Conservation (phyloP, 2,329 filamentous ascomycete genomes). For the Aaosphaeria pasadenensis region DNA sequence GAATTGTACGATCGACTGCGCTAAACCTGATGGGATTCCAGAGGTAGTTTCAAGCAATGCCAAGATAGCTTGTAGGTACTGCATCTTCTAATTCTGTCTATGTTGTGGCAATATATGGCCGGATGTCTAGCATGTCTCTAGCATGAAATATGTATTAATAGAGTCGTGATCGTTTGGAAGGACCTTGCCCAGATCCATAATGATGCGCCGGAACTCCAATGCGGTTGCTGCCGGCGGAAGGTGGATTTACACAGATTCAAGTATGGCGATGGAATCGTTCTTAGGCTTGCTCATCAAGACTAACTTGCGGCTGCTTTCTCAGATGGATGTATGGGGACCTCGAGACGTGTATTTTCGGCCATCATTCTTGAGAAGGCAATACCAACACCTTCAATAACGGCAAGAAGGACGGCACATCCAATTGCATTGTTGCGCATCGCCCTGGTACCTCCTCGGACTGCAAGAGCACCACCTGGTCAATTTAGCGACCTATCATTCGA, state of each 20-base stretch:
- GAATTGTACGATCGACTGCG: no score
- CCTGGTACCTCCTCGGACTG: conserved; percentile 86
- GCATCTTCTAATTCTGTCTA: no score
- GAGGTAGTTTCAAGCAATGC: no score
- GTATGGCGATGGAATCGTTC: background rate
- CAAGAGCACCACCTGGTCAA: conserved; percentile 64
- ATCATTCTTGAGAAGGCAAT: conserved; percentile 96
- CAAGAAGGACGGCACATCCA: conserved; percentile 88
- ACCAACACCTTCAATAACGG: conserved; percentile 95
- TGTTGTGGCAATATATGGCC: no score
- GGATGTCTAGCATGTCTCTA: no score
- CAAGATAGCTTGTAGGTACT: no score
- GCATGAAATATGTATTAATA: no score
- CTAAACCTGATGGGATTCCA: no score
- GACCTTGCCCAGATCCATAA: no score
- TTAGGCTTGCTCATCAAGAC: background rate
- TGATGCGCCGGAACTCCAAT: background rate
- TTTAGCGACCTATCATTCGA: background rate
- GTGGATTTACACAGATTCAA: background rate
- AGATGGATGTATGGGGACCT: conserved; percentile 52
- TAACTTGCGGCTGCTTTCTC: conserved; percentile 4
- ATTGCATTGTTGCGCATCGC: conserved; percentile 94
- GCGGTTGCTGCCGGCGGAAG: background rate
- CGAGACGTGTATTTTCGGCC: conserved; percentile 81
- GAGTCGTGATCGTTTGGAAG: no score